Evolutionary conservation across 1,139 yeast genomes (phyloP).

Genomic region (Cylindricascospora bacillispora): DNA sequence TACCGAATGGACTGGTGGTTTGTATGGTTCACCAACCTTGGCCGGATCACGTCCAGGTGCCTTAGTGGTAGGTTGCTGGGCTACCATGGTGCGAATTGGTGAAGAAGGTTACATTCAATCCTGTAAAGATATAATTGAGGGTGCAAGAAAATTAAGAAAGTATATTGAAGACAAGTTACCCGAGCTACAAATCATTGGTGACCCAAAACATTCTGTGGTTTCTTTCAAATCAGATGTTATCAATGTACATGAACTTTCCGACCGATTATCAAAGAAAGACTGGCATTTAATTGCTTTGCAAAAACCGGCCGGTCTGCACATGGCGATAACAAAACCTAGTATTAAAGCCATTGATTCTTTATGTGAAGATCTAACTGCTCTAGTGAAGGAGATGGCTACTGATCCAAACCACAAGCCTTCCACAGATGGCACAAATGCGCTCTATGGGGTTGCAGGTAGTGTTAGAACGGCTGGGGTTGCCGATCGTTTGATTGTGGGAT

Average conservation of each 20-base stretch:
- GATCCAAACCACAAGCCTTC: constrained; percentile 22
- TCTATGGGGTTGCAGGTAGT: constrained; percentile 93
- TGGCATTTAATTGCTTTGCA: constrained; percentile 89
- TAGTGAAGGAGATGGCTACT: constrained; percentile 34
- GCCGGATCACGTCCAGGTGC: constrained; percentile 99
- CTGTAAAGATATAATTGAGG: constrained; percentile 52
- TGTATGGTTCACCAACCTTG: constrained; percentile 90
- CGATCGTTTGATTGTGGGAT: constrained; percentile 62
- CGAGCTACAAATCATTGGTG: constrained; percentile 60
- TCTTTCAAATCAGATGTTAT: constrained; percentile 51
- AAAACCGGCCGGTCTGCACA: constrained; percentile 79
- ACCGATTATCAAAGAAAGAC: constrained; percentile 50
- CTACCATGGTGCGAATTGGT: constrained; percentile 72
- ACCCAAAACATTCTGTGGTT: constrained; percentile 73
- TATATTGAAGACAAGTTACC: constrained; percentile 38
- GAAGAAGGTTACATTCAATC: constrained; percentile 60
- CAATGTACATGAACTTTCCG: constrained; percentile 68
- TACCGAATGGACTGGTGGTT: constrained; percentile 86
- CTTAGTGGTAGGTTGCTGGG: constrained; percentile 94
- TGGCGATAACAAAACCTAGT: constrained; percentile 73
- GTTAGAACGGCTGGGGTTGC: constrained; percentile 78
- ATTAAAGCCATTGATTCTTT: constrained; percentile 51
- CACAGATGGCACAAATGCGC: constrained; percentile 60
- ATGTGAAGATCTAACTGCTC: constrained; percentile 38
- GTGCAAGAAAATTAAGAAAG: constrained; percentile 45